Base-by-base conservation (phyloP, 305 asterid genomes). In the Fraxinus angustifolia region DNA sequence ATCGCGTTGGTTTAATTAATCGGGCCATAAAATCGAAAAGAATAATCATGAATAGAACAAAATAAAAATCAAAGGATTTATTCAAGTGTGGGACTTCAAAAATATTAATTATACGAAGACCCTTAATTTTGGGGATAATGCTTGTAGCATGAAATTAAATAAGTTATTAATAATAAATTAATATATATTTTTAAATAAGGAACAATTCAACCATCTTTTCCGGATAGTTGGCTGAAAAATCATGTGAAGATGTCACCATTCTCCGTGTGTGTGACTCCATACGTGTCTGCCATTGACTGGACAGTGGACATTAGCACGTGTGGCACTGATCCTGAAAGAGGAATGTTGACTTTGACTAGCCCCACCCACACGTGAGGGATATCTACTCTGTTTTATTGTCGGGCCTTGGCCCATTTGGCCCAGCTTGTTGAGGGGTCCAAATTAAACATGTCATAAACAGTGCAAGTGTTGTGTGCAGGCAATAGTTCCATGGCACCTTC, bases 311-410 rank as follows among this genome's bases (percentile, higher is more conserved):
- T 62, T 81, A 67, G 84, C 90, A 88, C 86, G 83, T 83, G 89
- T 81, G 91, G 80, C 76, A 86, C 85, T 26, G 71, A 19, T 67
- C 33, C 73, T n/a, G 80, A 76, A 7, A 68, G 68, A 80, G 53
- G 87, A 88, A 78, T 83, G 68, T 81, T 83, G 88, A 85, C 83
- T 85, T 75, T 81, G 87, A 83, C 87, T 87, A 79, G 81, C 88
- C 90, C 90, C 88, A 85, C 90, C 90, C 90, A 78, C 88, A 85
- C 92, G 89, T 86, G 91, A 85, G 88, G 85, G 30, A 79, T 87
- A 77, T 84, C 91, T 76, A 73, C 79, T 35, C 75, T 88, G 85
- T 82, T 77, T 26, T 75, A 84, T 75, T 89, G 90, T 90, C 92
- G 88, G 88, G 83, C 90, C 86, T 84, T 50, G 76, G 87, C 81